Percentiles rank a stretch among this genome's conserved stretches.
Conservation (phyloP, 257 asterid species). For the Nicotiana benthamiana region DNA sequence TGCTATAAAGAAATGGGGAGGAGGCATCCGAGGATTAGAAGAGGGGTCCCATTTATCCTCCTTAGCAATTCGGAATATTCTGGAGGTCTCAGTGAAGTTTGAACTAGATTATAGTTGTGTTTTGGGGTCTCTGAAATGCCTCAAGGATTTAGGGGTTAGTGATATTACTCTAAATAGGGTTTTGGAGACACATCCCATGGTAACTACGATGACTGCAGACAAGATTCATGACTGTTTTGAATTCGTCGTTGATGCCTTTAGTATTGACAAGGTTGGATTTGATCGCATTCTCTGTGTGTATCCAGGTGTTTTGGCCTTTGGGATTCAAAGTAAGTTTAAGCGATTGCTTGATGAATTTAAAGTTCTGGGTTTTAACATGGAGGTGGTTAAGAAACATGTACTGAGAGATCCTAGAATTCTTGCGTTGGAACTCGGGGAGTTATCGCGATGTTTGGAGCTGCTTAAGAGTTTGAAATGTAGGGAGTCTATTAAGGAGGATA, state of each 20-base stretch:
- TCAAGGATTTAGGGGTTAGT: constrained; percentile 46
- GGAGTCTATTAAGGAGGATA: constrained; percentile 38
- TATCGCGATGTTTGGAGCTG: constrained; percentile 60
- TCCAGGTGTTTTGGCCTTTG: constrained; percentile 47
- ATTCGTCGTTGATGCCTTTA: constrained; percentile 41
- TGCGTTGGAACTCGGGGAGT: constrained; percentile 73
- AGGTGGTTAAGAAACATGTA: constrained; percentile 43
- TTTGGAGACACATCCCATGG: constrained; percentile 54
- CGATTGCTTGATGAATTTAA: constrained; percentile 61
- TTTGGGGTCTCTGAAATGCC: constrained; percentile 27
- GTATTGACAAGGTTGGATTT: constrained; percentile 33
- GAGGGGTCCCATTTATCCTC: constrained; percentile 26
- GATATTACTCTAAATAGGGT: constrained; percentile 37
- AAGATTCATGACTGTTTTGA: constrained; percentile 27
- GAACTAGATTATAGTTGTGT: constrained; percentile 40
- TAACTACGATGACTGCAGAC: constrained; percentile 33
- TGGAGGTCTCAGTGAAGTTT: constrained; percentile 38
- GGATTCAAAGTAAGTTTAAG: constrained; percentile 39
- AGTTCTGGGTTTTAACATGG: constrained; percentile 50
- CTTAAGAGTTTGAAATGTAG: constrained; percentile 68
- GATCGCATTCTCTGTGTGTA: constrained; percentile 35
- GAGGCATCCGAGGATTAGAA: constrained; percentile 19
- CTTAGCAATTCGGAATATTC: constrained; percentile 30
- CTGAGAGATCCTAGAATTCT: constrained; percentile 56
- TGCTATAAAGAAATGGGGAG: constrained; percentile 52